Conservation (phyloP, 805 yeast genomes). For the Barnettozyma siamensis region DNA sequence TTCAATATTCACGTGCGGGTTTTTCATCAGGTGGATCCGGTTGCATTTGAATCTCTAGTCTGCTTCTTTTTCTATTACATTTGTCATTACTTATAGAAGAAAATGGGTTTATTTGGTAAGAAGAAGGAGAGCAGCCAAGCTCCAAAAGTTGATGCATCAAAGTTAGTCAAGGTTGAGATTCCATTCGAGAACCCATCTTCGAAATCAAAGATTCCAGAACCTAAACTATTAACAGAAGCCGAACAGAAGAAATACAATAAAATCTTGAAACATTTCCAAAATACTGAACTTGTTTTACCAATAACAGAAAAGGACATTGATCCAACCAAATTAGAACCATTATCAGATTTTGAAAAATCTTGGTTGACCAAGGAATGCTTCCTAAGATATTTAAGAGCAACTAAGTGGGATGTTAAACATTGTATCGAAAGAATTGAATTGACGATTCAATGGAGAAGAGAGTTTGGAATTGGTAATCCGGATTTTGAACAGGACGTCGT, state of each 20-base stretch:
- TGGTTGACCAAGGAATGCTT: conserved; percentile 95
- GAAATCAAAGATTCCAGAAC: conserved; percentile 37
- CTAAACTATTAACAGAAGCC: conserved; percentile 40
- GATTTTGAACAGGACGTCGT: conserved; percentile 38
- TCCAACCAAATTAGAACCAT: conserved; percentile 36
- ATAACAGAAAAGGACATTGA: conserved; percentile 32
- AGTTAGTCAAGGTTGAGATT: conserved; percentile 24
- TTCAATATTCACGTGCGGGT: no score
- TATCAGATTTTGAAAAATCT: conserved; percentile 59
- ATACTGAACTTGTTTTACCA: conserved; percentile 27
- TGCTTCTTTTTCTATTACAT: no score
- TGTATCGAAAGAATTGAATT: conserved; percentile 70
- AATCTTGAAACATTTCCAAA: conserved; percentile 59
- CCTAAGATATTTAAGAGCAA: conserved; percentile 84
- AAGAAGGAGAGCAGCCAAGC: conserved; percentile 15
- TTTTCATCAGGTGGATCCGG: no score
- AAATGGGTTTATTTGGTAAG: conserved; percentile 26
- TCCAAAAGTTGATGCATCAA: conserved; percentile 24
- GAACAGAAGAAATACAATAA: conserved; percentile 55
- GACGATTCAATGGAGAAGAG: conserved; percentile 90
- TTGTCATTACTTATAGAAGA: no score
- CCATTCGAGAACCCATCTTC: conserved; percentile 59
- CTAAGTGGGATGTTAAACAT: conserved; percentile 76
- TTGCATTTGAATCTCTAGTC: no score
- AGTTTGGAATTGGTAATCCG: conserved; percentile 62